phyloP scores from a whole-genome alignment of 192 early-diverging fungal species.

The Tieghemiomyces parasiticus region DNA sequence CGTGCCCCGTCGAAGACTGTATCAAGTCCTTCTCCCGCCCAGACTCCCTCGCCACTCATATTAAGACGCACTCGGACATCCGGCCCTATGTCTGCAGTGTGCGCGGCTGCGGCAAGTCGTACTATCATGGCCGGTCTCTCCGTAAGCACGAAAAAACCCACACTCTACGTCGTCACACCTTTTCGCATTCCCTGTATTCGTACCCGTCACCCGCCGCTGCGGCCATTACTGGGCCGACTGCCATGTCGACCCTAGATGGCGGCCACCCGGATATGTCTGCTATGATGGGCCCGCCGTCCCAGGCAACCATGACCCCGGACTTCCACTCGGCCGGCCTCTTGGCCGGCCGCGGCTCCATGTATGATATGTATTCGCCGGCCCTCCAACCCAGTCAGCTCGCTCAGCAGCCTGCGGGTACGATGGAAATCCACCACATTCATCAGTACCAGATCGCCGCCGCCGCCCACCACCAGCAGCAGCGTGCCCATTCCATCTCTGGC shows the following conservation, averaged over 20 bases:
- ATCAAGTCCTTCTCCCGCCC: slow-evolving; percentile 60
- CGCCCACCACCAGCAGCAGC: not conserved
- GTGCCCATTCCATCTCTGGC: not conserved
- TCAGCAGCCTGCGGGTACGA: slow-evolving; percentile 1
- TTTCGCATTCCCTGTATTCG: not conserved
- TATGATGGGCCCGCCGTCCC: not conserved
- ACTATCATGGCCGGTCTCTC: slow-evolving; percentile 43
- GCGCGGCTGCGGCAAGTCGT: slow-evolving; percentile 38
- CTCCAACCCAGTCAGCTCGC: not conserved
- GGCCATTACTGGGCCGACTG: not conserved
- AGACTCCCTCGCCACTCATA: slow-evolving; percentile 53
- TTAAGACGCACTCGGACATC: slow-evolving; percentile 38
- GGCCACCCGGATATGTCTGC: not conserved
- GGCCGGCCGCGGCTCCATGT: not conserved
- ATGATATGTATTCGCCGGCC: not conserved
- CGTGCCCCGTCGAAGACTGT: slow-evolving; percentile 45
- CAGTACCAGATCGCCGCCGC: not conserved
- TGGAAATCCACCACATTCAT: too few relatives aligned
- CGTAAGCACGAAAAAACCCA: slow-evolving; percentile 44
- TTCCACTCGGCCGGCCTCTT: not conserved
- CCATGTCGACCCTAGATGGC: not conserved
- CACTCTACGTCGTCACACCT: not conserved
- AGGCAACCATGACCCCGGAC: not conserved
- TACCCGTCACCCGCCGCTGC: not conserved
- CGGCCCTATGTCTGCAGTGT: slow-evolving; percentile 35